Evolutionary conservation across 176 grass and related monocot genomes (phyloP), one percentile per base, ranked within the genome.

Genomic region (Triticum dicoccoides): DNA sequence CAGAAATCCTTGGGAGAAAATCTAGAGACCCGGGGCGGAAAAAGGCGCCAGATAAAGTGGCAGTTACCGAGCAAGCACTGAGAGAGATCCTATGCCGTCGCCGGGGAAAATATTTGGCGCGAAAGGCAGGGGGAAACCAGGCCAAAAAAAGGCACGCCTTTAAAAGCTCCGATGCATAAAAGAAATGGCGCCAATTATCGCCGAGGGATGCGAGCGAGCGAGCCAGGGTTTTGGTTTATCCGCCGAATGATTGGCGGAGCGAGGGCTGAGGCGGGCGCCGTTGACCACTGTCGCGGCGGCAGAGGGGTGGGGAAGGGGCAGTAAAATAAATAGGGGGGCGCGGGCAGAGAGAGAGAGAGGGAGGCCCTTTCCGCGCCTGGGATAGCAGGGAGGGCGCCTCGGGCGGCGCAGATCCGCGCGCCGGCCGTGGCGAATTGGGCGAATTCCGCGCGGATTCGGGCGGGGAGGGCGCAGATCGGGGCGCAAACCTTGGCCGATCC

Each of bases 381-480:
- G 80, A 77, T 78, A 82, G 86, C 78, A 70, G 81, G 70, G 42
- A 33, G 21, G 78, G 29, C 71, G 85, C 72, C 78, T 88, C 86
- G 72, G 86, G 90, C 90, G 78, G 86, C 78, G 78, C 78, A 91
- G 90, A 88, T 91, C 90, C 90, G 90, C 82, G 85, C 86, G 85
- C 61, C 76, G 3, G 49, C 3, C 11, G 37, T 3, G 49, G 63
- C 78, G 3, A 82, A 85, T 85, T 78, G 81, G 71, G 86, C 39
- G 62, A 85, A 91, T 78, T 81, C 11, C 37, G 82, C 21, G 17
- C 83, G 65, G 87, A 90, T 90, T 90, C 58, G 59, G 49, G 30
- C 15, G 12, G 61, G 21, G 51, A 65, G 17, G 76, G 34, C 62
- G 67, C 82, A 78, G 86, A 91, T 91, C 86, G 86, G 86, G 9